These are phyloP conservation scores for Moesziomyces aphidis DNA, from an alignment of 1,284 basidiomycete species.

Conservation along the genomic window DNA sequence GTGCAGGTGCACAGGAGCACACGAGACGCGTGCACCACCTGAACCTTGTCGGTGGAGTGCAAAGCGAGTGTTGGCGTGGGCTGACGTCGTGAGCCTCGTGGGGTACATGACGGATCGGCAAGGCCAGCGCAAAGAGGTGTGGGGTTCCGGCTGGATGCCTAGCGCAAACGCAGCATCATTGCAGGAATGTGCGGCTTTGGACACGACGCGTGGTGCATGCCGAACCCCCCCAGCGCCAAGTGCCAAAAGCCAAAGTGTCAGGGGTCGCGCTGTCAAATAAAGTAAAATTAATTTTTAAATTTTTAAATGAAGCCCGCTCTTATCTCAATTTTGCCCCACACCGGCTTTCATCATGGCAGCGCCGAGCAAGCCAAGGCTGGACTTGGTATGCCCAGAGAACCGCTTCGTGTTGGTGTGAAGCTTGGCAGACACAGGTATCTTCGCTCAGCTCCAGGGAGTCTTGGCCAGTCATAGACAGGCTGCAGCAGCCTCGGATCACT, in stretches of 20 bases:
- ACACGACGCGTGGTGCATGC: constrained; percentile 18
- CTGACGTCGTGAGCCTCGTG: constrained; percentile 9
- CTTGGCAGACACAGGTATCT: not conserved
- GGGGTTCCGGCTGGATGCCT: not conserved
- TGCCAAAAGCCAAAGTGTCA: constrained; percentile 5
- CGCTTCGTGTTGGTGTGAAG: not conserved
- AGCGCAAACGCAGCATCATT: not conserved
- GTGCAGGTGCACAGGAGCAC: not conserved
- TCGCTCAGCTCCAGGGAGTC: too few species aligned
- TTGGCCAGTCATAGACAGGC: not conserved
- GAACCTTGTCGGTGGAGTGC: not conserved
- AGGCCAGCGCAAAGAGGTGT: not conserved
- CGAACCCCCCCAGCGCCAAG: not conserved
- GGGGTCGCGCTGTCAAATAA: constrained; percentile 10
- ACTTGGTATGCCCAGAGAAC: not conserved
- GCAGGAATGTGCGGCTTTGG: constrained; percentile 16
- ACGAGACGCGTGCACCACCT: constrained; percentile 19
- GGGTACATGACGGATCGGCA: not conserved
- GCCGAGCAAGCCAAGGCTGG: not conserved
- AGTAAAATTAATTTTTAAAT: not conserved
- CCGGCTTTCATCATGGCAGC: not conserved
- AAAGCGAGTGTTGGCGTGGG: not conserved
- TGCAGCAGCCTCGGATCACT: not conserved
- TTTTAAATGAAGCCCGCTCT: not conserved
- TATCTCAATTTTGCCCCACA: not conserved